phyloP scores from a whole-genome alignment of 305 asterid genomes.

The Stenogyne calaminthoides region DNA sequence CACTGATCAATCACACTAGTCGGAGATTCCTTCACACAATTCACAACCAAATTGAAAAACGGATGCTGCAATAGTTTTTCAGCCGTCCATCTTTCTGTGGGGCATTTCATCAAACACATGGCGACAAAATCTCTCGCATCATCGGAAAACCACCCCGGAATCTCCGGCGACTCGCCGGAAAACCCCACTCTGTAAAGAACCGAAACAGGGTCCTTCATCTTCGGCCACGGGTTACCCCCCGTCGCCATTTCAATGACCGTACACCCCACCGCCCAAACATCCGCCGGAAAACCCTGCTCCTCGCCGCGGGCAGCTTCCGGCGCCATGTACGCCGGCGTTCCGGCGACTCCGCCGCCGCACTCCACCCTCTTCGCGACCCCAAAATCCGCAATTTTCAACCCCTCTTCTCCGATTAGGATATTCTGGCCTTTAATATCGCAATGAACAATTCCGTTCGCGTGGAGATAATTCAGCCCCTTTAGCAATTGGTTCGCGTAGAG shows the following conservation, averaged over 20 bases:
- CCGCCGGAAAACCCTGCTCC: slow-evolving; percentile 70
- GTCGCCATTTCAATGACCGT: slow-evolving; percentile 90
- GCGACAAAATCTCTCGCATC: slow-evolving; percentile 48
- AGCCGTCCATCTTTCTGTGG: slow-evolving; percentile 67
- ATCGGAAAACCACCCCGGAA: slow-evolving; percentile 58
- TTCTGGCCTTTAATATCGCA: slow-evolving; percentile 63
- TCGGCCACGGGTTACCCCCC: slow-evolving; percentile 73
- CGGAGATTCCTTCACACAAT: slow-evolving; percentile 58
- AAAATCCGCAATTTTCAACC: slow-evolving; percentile 52
- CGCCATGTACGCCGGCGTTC: slow-evolving; percentile 90
- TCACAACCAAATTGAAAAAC: slow-evolving; percentile 35
- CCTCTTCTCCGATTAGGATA: slow-evolving; percentile 35
- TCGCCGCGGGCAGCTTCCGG: slow-evolving; percentile 91
- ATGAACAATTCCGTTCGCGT: slow-evolving; percentile 44
- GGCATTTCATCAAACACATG: slow-evolving; percentile 54
- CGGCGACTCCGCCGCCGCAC: slow-evolving; percentile 36
- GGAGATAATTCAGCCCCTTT: slow-evolving; percentile 49
- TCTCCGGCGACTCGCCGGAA: slow-evolving; percentile 55
- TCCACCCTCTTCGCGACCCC: slow-evolving; percentile 47
- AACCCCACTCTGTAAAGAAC: slow-evolving; percentile 66
- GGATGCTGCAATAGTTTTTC: slow-evolving; percentile 64
- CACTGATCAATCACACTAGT: slow-evolving; percentile 71
- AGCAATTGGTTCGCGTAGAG: slow-evolving; percentile 40
- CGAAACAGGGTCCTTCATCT: slow-evolving; percentile 62
- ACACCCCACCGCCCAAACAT: slow-evolving; percentile 87